These are phyloP conservation scores for Metarhizium robertsii DNA, from an alignment of 2,329 filamentous ascomycete genomes.

Conservation along the genomic window DNA sequence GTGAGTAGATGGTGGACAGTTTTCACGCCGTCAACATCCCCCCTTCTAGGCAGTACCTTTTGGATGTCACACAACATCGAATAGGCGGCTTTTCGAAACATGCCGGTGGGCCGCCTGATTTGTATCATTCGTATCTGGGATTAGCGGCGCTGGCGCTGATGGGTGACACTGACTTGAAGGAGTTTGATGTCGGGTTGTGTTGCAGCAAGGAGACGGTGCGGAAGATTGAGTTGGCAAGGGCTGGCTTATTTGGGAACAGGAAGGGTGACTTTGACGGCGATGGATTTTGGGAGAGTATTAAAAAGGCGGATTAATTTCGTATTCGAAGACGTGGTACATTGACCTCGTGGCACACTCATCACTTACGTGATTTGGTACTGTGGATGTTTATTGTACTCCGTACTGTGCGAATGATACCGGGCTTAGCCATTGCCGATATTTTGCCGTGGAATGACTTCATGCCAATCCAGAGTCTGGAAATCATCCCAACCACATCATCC, in stretches of 20 bases:
- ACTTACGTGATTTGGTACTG: too few species aligned
- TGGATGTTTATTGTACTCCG: not conserved
- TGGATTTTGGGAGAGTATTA: constrained; percentile 16
- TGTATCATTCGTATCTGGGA: constrained; percentile 86
- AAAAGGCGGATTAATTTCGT: not conserved
- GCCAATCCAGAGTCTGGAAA: not conserved
- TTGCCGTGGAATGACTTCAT: constrained; percentile 9
- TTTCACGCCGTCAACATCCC: constrained; percentile 46
- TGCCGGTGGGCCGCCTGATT: constrained; percentile 58
- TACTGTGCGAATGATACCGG: not conserved
- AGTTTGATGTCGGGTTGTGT: constrained; percentile 67
- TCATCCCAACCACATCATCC: not conserved
- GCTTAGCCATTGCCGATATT: constrained; percentile 9
- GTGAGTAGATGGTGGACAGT: constrained; percentile 46
- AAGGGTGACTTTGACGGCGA: constrained; percentile 12
- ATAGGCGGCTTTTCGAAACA: constrained; percentile 77
- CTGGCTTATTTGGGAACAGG: constrained; percentile 20
- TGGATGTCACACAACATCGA: constrained; percentile 77
- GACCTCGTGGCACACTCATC: too few species aligned
- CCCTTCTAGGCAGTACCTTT: constrained; percentile 65
- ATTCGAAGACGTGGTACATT: not conserved
- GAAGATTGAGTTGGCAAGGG: constrained; percentile 39
- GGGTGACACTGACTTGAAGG: constrained; percentile 58
- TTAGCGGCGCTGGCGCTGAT: constrained; percentile 70
- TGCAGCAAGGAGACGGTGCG: constrained; percentile 52